Base-by-base conservation (phyloP, 176 grass and related monocot genomes). In the Oryza punctata region DNA sequence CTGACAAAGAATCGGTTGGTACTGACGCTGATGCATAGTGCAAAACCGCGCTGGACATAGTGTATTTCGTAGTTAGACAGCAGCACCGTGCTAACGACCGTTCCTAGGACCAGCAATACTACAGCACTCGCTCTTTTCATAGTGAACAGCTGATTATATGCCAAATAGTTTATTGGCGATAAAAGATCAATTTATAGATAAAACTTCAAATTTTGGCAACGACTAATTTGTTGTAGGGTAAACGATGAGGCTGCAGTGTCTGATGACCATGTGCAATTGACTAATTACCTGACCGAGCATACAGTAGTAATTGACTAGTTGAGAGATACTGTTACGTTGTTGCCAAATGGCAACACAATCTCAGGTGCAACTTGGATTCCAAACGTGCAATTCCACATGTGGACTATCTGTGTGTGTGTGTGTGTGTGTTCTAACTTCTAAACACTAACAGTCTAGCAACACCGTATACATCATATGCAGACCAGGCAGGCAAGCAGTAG, bases 1-100 rank as follows among this genome's bases (percentile, higher is more conserved):
- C 43, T 84, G 74, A 15, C 73, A 29, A 23, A 14, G 12, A 16
- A 45, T 25, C 21, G 70, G 70, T 24, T 73, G 57, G 81, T 82
- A 61, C 57, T 24, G 57, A 24, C 11, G n/a, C 57, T 24, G 60
- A 27, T 60, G 49, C 24, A 7, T 67, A 50, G 44, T 25, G 74
- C 68, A 44, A 44, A 78, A 29, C 57, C 14, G 21, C 18, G 18
- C 63, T 60, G 70, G 70, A 52, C 45, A 57, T 27, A 1, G 25
- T 27, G 1, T 13, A 72, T 41, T 65, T 64, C 45, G 7, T 38
- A 6, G 29, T 26, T 30, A 12, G 35, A 7, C 13, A 13, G 28
- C 49, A 70, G 66, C 68, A 6, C 2, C 25, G 15, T 21, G 41
- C 15, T 43, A 45, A 29, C 28, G 27, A 40, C 19, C 13, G 24